A percentile compares a stretch with the other conserved stretches of the same genome.
Conservation (phyloP, 192 early-diverging fungal genomes). For the Mycoemilia scoparia region DNA sequence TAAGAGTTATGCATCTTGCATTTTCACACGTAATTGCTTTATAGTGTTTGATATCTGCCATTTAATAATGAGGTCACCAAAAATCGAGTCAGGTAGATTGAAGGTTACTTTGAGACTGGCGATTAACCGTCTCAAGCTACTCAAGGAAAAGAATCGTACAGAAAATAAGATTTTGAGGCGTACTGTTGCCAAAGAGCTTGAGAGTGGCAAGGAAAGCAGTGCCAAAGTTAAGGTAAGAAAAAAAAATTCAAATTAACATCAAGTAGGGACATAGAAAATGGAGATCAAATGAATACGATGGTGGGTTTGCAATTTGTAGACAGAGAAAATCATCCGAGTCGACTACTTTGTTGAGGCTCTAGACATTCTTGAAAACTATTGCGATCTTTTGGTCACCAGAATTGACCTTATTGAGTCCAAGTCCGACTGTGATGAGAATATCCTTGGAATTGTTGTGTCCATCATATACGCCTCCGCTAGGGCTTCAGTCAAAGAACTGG, state of each 20-base stretch:
- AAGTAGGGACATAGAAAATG: background rate
- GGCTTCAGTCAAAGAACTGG: slow-evolving; percentile 69
- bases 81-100: too few relatives aligned
- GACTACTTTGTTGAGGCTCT: slow-evolving; percentile 84
- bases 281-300: background rate
- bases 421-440: slow-evolving; percentile 63
- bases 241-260: background rate
- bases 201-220: slow-evolving; percentile 67
- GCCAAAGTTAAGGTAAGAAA: slow-evolving; percentile 72
- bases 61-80: too few relatives aligned
- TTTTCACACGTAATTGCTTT: too few relatives aligned
- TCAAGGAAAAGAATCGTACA: slow-evolving; percentile 72
- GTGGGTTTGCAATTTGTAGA: background rate
- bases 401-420: slow-evolving; percentile 73
- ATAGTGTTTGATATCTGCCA: too few relatives aligned
- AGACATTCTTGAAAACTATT: slow-evolving; percentile 84
- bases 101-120: slow-evolving; percentile 85
- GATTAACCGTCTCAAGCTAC: slow-evolving; percentile 68
- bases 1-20: too few relatives aligned
- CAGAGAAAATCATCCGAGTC: slow-evolving; percentile 83
- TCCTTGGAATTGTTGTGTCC: slow-evolving; percentile 73
- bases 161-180: slow-evolving; percentile 51
- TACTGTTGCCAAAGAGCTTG: slow-evolving; percentile 67
- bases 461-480: slow-evolving; percentile 83
- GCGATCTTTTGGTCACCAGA: slow-evolving; percentile 70